Percentiles rank a stretch among this genome's conserved stretches.
Conservation (phyloP, 331 rosid genomes). For the Stylosanthes scabra region DNA sequence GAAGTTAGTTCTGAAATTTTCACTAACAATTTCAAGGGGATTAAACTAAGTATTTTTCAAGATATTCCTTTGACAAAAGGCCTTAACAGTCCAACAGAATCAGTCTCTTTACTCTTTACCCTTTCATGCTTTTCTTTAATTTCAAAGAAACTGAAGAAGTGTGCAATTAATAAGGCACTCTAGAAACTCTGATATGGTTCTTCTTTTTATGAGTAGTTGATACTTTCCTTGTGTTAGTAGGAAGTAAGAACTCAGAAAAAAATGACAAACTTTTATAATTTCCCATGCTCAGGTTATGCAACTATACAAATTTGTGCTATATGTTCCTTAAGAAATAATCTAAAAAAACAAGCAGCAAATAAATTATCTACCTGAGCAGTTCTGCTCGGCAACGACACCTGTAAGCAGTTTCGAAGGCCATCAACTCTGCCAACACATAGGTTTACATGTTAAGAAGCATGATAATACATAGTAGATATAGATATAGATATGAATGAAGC, state of each 20-base stretch:
- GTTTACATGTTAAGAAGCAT: constrained; percentile 15
- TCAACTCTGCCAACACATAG: constrained; percentile 63
- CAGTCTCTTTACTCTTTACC: not conserved
- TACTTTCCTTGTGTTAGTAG: not conserved
- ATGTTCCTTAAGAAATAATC: constrained; percentile 4
- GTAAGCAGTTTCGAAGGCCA: constrained; percentile 81
- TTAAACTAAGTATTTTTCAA: not conserved
- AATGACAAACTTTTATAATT: constrained; percentile 4
- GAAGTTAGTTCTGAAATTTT: not conserved
- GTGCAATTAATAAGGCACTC: constrained; percentile 9
- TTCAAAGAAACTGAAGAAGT: not conserved
- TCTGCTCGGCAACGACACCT: constrained; percentile 74
- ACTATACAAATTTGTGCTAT: not conserved
- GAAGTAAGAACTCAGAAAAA: constrained; percentile 1
- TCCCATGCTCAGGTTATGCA: constrained; percentile 9
- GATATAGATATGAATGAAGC: not conserved
- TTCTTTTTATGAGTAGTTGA: not conserved
- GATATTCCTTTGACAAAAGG: not conserved
- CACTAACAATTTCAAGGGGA: not conserved
- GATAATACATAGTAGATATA: constrained; percentile 1
- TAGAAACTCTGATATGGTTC: constrained; percentile 1
- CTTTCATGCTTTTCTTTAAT: no score
- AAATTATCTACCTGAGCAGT: constrained; percentile 83
- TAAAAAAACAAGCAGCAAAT: constrained; percentile 21
- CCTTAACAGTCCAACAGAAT: not conserved